phyloP scores from a whole-genome alignment of 352 stramenopile species.

The Aphanomyces cochlioides region DNA sequence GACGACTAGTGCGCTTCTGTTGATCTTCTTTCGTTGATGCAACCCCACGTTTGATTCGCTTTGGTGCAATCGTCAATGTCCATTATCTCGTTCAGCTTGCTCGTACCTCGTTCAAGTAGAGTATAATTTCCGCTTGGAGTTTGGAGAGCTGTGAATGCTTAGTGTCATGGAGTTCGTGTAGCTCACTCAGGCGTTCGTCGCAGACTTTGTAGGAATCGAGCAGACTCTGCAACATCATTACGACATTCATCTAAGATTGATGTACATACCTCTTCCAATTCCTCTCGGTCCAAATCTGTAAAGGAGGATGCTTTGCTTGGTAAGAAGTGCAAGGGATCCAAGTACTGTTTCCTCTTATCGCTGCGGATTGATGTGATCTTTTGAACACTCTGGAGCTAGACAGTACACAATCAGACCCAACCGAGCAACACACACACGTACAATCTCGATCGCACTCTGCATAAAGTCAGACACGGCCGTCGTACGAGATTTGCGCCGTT shows the following conservation, averaged over 20 bases:
- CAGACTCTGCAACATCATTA: slow-evolving; percentile 6
- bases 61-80: neutral
- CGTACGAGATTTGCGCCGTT: too few species aligned
- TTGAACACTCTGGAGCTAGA: slow-evolving; percentile 16
- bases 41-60: slow-evolving; percentile 22
- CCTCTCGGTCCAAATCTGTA: slow-evolving; percentile 23
- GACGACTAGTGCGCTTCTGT: slow-evolving; percentile 16
- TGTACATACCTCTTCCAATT: slow-evolving; percentile 24
- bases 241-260: neutral
- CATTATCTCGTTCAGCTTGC: neutral
- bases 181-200: slow-evolving; percentile 7
- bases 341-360: slow-evolving; percentile 13
- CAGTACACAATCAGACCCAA: neutral
- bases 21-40: slow-evolving; percentile 6
- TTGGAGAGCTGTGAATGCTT: neutral
- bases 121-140: slow-evolving; percentile 15
- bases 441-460: slow-evolving; percentile 18
- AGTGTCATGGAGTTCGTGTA: neutral
- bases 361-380: slow-evolving; percentile 12
- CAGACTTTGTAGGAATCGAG: slow-evolving; percentile 24
- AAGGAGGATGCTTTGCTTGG: slow-evolving; percentile 27
- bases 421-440: neutral
- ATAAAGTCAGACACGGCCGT: slow-evolving; percentile 14
- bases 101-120: slow-evolving; percentile 20
- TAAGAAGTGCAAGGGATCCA: slow-evolving; percentile 23